phyloP scores from a whole-genome alignment of 2,329 filamentous ascomycete species.

The Aureobasidium sp. region DNA sequence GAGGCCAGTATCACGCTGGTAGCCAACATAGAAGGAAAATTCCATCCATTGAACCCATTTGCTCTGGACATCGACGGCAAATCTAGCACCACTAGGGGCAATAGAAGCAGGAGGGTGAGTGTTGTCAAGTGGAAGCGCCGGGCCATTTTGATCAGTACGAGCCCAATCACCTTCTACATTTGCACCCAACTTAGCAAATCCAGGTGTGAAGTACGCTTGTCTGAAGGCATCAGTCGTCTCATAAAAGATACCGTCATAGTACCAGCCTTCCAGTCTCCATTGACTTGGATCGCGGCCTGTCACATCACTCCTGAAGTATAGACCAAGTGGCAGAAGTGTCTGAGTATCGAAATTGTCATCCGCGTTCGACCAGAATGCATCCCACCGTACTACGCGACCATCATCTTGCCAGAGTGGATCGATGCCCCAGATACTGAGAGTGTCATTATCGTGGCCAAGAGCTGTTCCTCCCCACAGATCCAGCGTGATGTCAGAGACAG shows the following conservation, averaged over 20 bases:
- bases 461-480: slow-evolving; percentile 39
- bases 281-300: slow-evolving; percentile 45
- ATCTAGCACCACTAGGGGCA: slow-evolving; percentile 37
- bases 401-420: slow-evolving; percentile 41
- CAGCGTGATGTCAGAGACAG: slow-evolving; percentile 35
- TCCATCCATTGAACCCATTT: slow-evolving; percentile 48
- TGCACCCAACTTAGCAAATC: slow-evolving; percentile 42
- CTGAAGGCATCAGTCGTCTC: slow-evolving; percentile 41
- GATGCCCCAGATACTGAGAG: slow-evolving; percentile 33
- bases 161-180: slow-evolving; percentile 46
- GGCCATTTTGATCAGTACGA: slow-evolving; percentile 36
- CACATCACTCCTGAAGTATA: slow-evolving; percentile 40
- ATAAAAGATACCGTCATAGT: slow-evolving; percentile 51
- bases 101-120: slow-evolving; percentile 48
- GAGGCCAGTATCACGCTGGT: slow-evolving; percentile 44
- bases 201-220: slow-evolving; percentile 36
- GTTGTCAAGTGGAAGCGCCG: slow-evolving; percentile 41
- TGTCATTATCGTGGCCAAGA: slow-evolving; percentile 37
- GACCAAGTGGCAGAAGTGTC: slow-evolving; percentile 41
- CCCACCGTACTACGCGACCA: slow-evolving; percentile 41
- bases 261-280: slow-evolving; percentile 48
- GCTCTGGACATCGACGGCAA: slow-evolving; percentile 36
- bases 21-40: slow-evolving; percentile 47
- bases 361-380: slow-evolving; percentile 38
- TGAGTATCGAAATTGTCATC: slow-evolving; percentile 36